A percentile compares a stretch with the other conserved stretches of the same genome.
Conservation (phyloP, 352 stramenopile genomes). For the Pythium sp. region DNA sequence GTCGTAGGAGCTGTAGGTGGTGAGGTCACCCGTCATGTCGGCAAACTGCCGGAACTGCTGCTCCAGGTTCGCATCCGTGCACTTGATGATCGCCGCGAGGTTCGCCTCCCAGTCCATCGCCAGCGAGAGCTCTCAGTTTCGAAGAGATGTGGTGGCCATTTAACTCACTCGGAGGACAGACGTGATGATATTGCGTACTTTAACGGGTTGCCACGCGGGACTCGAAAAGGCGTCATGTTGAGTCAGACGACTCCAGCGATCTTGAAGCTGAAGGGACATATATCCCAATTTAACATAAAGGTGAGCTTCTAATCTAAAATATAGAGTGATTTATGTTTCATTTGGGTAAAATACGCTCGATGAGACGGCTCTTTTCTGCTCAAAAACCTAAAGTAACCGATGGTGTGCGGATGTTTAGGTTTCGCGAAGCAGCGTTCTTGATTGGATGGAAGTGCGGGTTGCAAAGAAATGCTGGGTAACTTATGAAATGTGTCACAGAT, state of each 20-base stretch:
- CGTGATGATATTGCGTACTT: too few species aligned
- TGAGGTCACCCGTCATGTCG: constrained; percentile 32
- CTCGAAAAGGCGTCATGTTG: neutral
- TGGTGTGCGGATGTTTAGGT: neutral
- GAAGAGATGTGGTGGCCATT: too few species aligned
- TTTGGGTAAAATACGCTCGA: neutral
- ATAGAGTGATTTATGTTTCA: neutral
- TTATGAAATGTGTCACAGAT: neutral
- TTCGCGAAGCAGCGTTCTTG: neutral
- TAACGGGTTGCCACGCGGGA: neutral
- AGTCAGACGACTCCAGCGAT: neutral
- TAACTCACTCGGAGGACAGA: too few species aligned
- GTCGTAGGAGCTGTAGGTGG: constrained; percentile 1
- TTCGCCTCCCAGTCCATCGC: constrained; percentile 38
- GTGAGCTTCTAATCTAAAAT: neutral
- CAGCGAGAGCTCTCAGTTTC: neutral
- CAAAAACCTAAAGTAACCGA: neutral
- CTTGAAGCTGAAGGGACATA: neutral
- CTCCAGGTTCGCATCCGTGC: constrained; percentile 71
- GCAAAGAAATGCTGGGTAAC: neutral
- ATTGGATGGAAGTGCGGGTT: neutral
- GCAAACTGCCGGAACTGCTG: constrained; percentile 75
- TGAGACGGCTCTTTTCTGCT: neutral
- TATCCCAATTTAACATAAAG: neutral
- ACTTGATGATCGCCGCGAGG: constrained; percentile 79